Evolutionary conservation across 2,329 filamentous ascomycete genomes (phyloP), one percentile per base, ranked within the genome.

Genomic region (Drechslera avenae): DNA sequence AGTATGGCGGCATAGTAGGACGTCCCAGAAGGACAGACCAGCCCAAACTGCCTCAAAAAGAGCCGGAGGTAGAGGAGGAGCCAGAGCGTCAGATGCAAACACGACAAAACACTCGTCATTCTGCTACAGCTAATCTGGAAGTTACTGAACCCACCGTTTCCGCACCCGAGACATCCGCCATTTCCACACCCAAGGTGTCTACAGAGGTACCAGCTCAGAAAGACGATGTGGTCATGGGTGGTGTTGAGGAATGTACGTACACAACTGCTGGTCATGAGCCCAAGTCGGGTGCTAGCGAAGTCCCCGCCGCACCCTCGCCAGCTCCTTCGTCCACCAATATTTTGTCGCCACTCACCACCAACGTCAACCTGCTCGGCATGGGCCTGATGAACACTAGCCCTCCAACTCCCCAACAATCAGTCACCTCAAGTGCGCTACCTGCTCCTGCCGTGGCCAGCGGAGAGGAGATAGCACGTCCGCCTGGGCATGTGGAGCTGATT

Each of bases 1-100:
- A 45, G 18, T 52, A 52, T 28, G 54, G 56, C 10, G 56, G 52
- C 4, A 37, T 58, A n/a, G 41, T 62, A 17, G 59, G 59, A 3
- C 52, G 61, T 14, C 56, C 57, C 5, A 54, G 54, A 32, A 58
- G 48, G 18, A 58, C 59, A 7, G 57, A 57, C 10, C 34, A 39
- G 17, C 30, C 31, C 5, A 23, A 26, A 33, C 10, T 16, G 1
- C 1, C 16, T 19, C 19, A 42, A 18, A 23, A 45, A 6, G 19
- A 19, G 10, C 10, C 4, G 2, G 41, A 46, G 6, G 3, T 23
- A 6, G 13, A 10, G 14, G 12, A 8, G 31, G 23, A 37, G 1
- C n/a, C 17, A 32, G 9, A n/a, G 3, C 40, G 48, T 12, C 51
- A 49, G 14, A 52, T 51, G 43, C 19, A 42, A 26, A 59, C 59